Base-by-base conservation (phyloP, 805 yeast genomes). In the Groenewaldozyma salmanticensis region DNA sequence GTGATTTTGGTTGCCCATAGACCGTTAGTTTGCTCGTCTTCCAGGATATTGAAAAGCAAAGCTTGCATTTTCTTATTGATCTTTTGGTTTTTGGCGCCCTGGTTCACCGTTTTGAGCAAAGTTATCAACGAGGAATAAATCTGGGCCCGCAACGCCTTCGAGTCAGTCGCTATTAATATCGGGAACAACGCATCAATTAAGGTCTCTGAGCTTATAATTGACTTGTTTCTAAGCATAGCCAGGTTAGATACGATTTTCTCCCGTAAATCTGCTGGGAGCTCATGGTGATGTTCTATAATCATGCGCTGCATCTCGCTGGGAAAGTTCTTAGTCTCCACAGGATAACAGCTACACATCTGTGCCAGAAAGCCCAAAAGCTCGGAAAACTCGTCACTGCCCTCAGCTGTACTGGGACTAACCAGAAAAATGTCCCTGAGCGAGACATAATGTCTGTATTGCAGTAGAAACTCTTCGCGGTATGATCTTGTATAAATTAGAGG, bases 1-100 rank as follows among this genome's bases (percentile, higher is more conserved):
- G 96, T 87, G 43, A 92, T 66, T 55, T 86, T 88, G 2, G 96
- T 84, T 5, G 97, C 96, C 96, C 97, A 92, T 19, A 92, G 65
- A 29, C 96, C 96, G 53, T 81, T 84, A 32, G 85, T 72, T 50
- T 78, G 83, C 45, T 82, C 77, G 59, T 83, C 79, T 49, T 86
- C 95, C 35, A 92, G 66, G 48, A 90, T 67, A 52, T 84, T 85
- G 69, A 92, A 90, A 39, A 94, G 72, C 37, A 92, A 63, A 0
- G 97, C 96, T 62, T 92, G 98, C 1, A 96, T 84, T 9, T 87
- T 77, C 57, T 83, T 73, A 60, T 92, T 92, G 47, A 92, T 67
- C 61, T 83, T 87, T 58, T 86, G 96, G 58, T 87, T 85, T 59
- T 82, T 86, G 4, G 92, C 69, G n/a, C 92, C 92, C 4, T 84